These are phyloP conservation scores for Hypoxylon sp. DNA, from an alignment of 2,329 filamentous ascomycete species.

Conservation along the genomic window DNA sequence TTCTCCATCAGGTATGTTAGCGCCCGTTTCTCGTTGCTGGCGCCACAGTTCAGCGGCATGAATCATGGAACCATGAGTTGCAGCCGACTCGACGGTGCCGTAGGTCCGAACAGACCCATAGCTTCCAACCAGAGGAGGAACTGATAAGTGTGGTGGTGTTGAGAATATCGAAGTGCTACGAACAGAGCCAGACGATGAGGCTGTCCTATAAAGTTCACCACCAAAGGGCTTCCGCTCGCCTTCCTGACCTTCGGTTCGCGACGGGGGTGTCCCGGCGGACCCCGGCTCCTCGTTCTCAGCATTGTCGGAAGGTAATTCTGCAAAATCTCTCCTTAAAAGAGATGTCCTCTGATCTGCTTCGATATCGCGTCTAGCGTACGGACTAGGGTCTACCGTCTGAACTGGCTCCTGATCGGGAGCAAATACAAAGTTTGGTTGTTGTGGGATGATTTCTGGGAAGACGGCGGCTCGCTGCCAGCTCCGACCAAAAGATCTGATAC, in stretches of 20 bases:
- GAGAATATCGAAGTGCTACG: conserved; percentile 69
- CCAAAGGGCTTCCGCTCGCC: conserved; percentile 65
- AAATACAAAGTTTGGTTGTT: conserved; percentile 80
- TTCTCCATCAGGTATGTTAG: conserved; percentile 69
- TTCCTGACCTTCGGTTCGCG: conserved; percentile 39
- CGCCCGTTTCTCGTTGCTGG: conserved; percentile 66
- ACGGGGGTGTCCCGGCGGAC: conserved; percentile 35
- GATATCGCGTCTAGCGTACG: conserved; percentile 61
- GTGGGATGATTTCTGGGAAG: conserved; percentile 89
- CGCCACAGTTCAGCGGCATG: conserved; percentile 68
- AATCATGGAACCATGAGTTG: conserved; percentile 63
- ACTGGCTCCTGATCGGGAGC: conserved; percentile 68
- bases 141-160: conserved; percentile 72
- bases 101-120: conserved; percentile 73
- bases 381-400: conserved; percentile 56
- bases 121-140: conserved; percentile 79
- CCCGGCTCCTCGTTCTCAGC: conserved; percentile 51
- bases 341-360: conserved; percentile 59
- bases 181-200: conserved; percentile 53
- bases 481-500: conserved; percentile 91
- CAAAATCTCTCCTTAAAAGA: conserved; percentile 66
- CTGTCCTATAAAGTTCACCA: conserved; percentile 57
- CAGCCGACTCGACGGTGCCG: conserved; percentile 65
- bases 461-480: conserved; percentile 93
- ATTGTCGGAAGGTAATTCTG: conserved; percentile 59